A percentile compares a stretch with the other conserved stretches of the same genome.
phyloP scores from a whole-genome alignment of 768 basidiomycete genomes.

The Suillus variegatus region DNA sequence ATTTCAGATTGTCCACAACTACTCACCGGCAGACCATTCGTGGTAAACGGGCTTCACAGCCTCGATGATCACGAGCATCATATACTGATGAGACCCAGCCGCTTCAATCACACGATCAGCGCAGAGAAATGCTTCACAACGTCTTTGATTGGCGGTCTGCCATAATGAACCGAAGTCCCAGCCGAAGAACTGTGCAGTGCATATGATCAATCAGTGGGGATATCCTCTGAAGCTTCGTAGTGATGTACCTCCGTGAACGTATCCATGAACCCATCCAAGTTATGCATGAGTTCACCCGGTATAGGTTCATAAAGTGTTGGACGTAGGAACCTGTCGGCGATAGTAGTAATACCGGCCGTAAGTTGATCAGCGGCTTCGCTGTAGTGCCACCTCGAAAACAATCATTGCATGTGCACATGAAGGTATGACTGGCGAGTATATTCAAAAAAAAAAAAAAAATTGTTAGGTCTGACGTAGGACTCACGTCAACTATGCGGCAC shows the following conservation, averaged over 20 bases:
- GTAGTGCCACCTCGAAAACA: neutral
- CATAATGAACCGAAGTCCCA: neutral
- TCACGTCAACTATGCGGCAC: neutral
- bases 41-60: neutral
- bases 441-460: neutral
- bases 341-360: neutral
- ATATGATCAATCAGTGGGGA: neutral
- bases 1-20: neutral
- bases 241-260: neutral
- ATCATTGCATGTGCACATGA: neutral
- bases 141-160: neutral
- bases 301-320: too few relatives aligned
- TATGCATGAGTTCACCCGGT: too few relatives aligned
- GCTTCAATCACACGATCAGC: neutral
- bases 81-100: neutral
- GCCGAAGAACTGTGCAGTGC: neutral
- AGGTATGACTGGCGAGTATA: neutral
- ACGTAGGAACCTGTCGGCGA: neutral
- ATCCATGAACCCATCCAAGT: neutral
- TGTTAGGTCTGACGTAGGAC: neutral
- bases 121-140: neutral
- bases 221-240: neutral
- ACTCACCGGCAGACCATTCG: neutral
- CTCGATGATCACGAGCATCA: neutral
- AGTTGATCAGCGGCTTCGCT: slow-evolving; percentile 1